phyloP scores from a whole-genome alignment of 139 green algal genomes.

The Zygnema circumcarinatum region DNA sequence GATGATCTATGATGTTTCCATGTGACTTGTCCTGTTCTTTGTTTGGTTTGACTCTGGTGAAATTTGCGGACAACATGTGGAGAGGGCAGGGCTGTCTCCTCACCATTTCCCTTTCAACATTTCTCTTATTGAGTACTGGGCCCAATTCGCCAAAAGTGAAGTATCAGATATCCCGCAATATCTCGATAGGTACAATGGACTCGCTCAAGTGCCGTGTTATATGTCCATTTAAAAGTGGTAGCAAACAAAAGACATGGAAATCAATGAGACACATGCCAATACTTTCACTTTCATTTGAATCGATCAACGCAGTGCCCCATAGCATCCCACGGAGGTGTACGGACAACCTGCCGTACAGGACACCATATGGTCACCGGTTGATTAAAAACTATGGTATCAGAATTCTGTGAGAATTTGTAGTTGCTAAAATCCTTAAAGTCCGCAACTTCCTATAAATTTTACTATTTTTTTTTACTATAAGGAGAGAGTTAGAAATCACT shows the following conservation, averaged over 20 bases:
- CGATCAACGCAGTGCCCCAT: background rate
- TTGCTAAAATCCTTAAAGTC: too few relatives aligned
- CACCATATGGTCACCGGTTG: too few relatives aligned
- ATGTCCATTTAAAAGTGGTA: background rate
- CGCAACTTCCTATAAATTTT: too few relatives aligned
- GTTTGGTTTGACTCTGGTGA: background rate
- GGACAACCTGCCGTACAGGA: too few relatives aligned
- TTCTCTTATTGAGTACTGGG: background rate
- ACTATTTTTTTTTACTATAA: too few relatives aligned
- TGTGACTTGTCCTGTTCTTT: background rate
- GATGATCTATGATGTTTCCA: background rate
- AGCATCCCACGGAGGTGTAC: too few relatives aligned
- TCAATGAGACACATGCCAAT: background rate
- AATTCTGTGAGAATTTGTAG: too few relatives aligned
- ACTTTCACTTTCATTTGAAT: background rate
- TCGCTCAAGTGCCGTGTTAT: background rate
- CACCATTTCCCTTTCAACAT: background rate
- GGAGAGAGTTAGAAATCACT: too few relatives aligned
- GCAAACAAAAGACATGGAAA: background rate
- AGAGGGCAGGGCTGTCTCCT: too few relatives aligned
- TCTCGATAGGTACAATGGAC: background rate
- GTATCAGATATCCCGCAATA: background rate
- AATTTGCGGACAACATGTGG: too few relatives aligned
- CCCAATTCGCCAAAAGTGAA: background rate
- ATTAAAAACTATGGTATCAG: too few relatives aligned